Evolutionary conservation across 208 protist species (phyloP), one percentile per base, ranked within the genome.

Genomic region (Acanthamoeba comandoni): DNA sequence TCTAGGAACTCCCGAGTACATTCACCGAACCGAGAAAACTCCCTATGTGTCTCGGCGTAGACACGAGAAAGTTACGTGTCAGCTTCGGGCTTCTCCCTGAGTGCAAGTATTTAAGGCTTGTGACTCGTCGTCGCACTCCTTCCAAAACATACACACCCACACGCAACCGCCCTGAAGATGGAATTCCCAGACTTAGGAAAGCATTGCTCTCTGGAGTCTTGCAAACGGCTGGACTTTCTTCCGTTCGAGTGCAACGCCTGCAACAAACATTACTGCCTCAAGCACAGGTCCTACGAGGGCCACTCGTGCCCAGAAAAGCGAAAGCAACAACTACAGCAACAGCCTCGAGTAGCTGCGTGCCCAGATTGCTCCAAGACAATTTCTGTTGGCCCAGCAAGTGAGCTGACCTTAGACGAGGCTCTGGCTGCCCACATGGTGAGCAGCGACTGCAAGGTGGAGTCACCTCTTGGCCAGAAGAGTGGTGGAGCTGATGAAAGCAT

Each of bases 151-250:
- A n/a, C n/a, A n/a, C n/a, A n/a, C n/a, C n/a, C 12, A 88, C 43
- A 26, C 22, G 7, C 13, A 26, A 77, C 55, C 13, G 5, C 51
- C 9, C 24, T 22, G 29, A 43, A 12, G 22, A 92, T 92, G 90
- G 90, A 92, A 24, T 92, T 92, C 22, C 84, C 90, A 2, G 62
- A 92, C 51, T 22, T 91, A 9, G 87, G 87, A 7, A 52, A 12
- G 22, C 87, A 91, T 9, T 91, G 87, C 22, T 19, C 70, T 19
- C 9, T 31, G 26, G 7, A 4, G 8, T 31, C 24, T 17, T 91
- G 87, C 87, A 91, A 89, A 22, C 87, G 86, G 48, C 70, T 91
- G 11, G 87, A 91, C 71, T 91, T 91, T 24, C 35, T 91, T 9
- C 87, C 87, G 9, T 91, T 91, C 39, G 22, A 22, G 5, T 91